Conservation (phyloP, 805 yeast species). For the Metschnikowia kunwiensis region DNA sequence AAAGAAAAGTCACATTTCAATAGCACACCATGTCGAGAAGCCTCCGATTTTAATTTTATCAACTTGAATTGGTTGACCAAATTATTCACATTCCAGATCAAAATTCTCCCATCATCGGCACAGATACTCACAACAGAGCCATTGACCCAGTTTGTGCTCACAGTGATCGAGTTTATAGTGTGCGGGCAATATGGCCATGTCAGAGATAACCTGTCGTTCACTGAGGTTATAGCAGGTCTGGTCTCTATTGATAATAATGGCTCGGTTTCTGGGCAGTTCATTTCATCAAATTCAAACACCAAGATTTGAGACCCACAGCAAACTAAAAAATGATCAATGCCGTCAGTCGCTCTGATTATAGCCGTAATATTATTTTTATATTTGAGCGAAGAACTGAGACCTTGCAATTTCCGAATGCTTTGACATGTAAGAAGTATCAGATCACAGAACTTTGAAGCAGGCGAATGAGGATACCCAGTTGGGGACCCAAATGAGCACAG, state of each 20-base stretch:
- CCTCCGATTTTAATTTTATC: no score
- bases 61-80: slow-evolving; percentile 19
- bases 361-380: slow-evolving; percentile 42
- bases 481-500: no score
- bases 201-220: slow-evolving; percentile 39
- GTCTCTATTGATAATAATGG: slow-evolving; percentile 39
- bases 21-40: no score
- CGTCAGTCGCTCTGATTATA: slow-evolving; percentile 17
- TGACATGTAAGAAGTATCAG: slow-evolving; percentile 24
- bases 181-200: slow-evolving; percentile 57
- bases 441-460: slow-evolving; percentile 38
- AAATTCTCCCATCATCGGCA: slow-evolving; percentile 52
- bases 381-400: slow-evolving; percentile 28
- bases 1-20: slow-evolving; percentile 19
- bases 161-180: slow-evolving; percentile 50
- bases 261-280: slow-evolving; percentile 25
- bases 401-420: slow-evolving; percentile 21
- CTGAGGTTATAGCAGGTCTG: slow-evolving; percentile 39
- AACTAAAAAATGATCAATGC: slow-evolving; percentile 26
- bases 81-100: slow-evolving; percentile 33
- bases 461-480: no score
- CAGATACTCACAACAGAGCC: slow-evolving; percentile 47
- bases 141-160: slow-evolving; percentile 30
- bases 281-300: slow-evolving; percentile 31
- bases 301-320: slow-evolving; percentile 35